A percentile compares a stretch with the other conserved stretches of the same genome.
These are phyloP conservation scores for Coniella lustricola DNA, from an alignment of 2,329 filamentous ascomycete species.

Conservation along the genomic window DNA sequence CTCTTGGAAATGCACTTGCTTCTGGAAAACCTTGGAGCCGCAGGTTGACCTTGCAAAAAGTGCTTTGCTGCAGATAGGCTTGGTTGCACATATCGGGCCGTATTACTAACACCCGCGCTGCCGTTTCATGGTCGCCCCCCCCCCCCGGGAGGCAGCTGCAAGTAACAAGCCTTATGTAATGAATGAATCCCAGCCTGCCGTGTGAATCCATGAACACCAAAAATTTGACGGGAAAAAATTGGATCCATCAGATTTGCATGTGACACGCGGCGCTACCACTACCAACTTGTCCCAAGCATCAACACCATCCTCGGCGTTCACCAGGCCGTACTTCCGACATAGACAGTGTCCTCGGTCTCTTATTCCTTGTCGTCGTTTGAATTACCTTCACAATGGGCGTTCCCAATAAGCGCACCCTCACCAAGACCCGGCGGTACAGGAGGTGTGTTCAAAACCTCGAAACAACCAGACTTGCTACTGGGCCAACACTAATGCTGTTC, in stretches of 20 bases:
- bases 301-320: neutral
- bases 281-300: neutral
- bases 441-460: constrained; percentile 50
- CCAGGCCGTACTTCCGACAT: neutral
- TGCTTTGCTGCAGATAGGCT: too few relatives aligned
- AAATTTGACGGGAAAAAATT: constrained; percentile 10
- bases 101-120: too few relatives aligned
- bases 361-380: too few relatives aligned
- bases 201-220: neutral
- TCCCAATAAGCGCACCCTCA: constrained; percentile 56
- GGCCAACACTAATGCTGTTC: constrained; percentile 14
- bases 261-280: constrained; percentile 5
- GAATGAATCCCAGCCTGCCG: neutral
- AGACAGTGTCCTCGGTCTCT: too few relatives aligned
- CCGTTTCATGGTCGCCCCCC: too few relatives aligned
- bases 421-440: constrained; percentile 66
- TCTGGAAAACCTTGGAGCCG: neutral
- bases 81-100: too few relatives aligned
- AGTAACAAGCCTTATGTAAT: neutral
- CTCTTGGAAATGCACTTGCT: neutral
- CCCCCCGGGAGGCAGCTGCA: too few relatives aligned
- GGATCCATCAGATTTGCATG: constrained; percentile 8
- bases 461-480: too few relatives aligned
- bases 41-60: neutral
- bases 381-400: constrained; percentile 53